Base-by-base conservation (phyloP, 306 rosid genomes). In the Sphenostylis stenocarpa region DNA sequence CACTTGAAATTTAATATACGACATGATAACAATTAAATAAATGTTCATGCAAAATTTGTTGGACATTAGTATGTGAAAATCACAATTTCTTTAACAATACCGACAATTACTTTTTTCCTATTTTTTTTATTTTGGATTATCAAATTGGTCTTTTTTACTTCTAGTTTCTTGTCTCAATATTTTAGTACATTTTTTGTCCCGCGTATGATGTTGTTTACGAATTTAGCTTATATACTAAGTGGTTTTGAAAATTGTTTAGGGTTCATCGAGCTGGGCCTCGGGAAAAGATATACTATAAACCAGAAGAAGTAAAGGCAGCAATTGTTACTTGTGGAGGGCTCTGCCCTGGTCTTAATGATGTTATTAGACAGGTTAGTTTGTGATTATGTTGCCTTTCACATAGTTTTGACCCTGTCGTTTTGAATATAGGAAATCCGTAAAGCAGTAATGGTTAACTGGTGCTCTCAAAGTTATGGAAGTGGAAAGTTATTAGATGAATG, bases 231-330 rank as follows among this genome's bases (percentile, higher is more conserved):
- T 76, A 7, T 53, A 36, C 31, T 71, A 31, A 67, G 67, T 52
- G 53, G 51, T 72, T 61, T 10, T 72, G 84, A 70, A 77, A 75
- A 24, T 44, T 15, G 81, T 76, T 13, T 70, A 96, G 99, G 99
- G 98, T 91, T 82, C 99, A 91, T 80, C 97, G 98, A 82, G 99
- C 99, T 74, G 99, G 99, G 38, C 99, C 99, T 52, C 91, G 99
- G 56, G 99, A 92, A 85, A 96, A 96, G 73, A 96, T 96, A 85
- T 96, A 87, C 70, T 96, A 76, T 73, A 86, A 84, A 66, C 98
- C 99, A 0, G 99, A 96, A 85, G 86, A 87, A 81, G 99, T 96
- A 57, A 96, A 92, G 85, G 98, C 99, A 62, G 99, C 97, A 36
- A 96, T 96, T 79, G 91, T 92, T 57, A 96, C 99, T 39, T 96